Percentiles rank a stretch among this genome's conserved stretches.
phyloP scores from a whole-genome alignment of 116 monocot genomes.

The Cymodocea nodosa region DNA sequence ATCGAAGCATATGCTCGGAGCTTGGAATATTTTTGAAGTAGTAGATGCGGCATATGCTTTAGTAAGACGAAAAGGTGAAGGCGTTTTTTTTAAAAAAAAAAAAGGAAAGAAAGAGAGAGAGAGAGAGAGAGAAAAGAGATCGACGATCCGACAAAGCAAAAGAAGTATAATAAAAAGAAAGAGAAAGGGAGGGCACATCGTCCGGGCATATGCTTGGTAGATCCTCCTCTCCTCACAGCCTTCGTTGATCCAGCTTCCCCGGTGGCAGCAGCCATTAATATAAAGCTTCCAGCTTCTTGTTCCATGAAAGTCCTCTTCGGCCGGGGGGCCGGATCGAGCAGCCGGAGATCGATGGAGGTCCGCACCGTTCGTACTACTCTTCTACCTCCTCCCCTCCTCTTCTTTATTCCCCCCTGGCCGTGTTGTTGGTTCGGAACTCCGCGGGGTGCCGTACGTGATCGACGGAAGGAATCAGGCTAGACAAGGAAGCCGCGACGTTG shows the following conservation, averaged over 20 bases:
- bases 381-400: not conserved
- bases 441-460: not conserved
- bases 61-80: not conserved
- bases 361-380: not conserved
- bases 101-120: not conserved
- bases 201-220: constrained; percentile 5
- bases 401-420: not conserved
- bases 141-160: not conserved
- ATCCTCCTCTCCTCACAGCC: too few relatives aligned
- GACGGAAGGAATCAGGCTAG: not conserved
- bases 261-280: not conserved
- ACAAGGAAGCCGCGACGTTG: not conserved
- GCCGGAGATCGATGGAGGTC: not conserved
- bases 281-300: not conserved
- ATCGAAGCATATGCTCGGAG: too few relatives aligned
- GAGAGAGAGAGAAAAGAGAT: not conserved
- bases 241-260: too few relatives aligned
- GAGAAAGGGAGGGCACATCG: not conserved
- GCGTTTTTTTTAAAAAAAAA: too few relatives aligned
- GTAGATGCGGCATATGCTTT: not conserved
- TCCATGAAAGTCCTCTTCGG: not conserved
- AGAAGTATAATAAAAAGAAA: not conserved
- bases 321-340: not conserved
- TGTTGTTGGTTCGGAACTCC: not conserved
- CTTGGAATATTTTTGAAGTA: too few relatives aligned